A percentile compares a stretch with the other conserved stretches of the same genome.
Conservation (phyloP, 176 grass and related monocot species). For the Oryza rufipogon region DNA sequence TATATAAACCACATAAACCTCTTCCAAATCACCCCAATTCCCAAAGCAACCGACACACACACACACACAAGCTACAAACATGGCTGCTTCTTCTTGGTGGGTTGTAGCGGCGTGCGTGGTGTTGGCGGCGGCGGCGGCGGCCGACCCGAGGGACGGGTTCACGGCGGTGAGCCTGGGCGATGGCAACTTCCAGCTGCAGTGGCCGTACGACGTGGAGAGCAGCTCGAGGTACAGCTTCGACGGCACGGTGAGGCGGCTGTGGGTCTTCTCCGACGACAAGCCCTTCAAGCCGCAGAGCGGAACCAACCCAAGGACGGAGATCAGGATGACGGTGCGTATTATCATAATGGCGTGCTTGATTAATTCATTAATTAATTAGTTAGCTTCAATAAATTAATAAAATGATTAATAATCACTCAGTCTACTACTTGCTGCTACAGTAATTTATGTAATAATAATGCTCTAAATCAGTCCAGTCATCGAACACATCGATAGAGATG, state of each 20-base stretch:
- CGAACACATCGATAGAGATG: no score
- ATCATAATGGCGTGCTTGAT: no score
- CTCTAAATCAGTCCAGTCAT: no score
- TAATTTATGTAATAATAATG: no score
- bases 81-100: background rate
- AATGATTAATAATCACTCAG: no score
- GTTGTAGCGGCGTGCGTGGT: background rate
- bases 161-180: conserved; percentile 40
- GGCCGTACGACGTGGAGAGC: conserved; percentile 31
- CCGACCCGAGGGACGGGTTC: conserved; percentile 49
- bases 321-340: conserved; percentile 38
- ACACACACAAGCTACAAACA: no score
- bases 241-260: conserved; percentile 39
- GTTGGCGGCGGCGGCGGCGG: background rate
- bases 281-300: background rate
- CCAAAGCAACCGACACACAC: no score
- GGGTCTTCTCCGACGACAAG: conserved; percentile 51
- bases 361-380: no score
- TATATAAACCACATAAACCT: background rate
- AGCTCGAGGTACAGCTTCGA: conserved; percentile 28
- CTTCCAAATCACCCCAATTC: no score
- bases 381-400: no score
- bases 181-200: conserved; percentile 38
- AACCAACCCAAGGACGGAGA: conserved; percentile 54
- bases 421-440: no score